Conservation (phyloP, 305 asterid genomes). For the Fraxinus angustifolia region DNA sequence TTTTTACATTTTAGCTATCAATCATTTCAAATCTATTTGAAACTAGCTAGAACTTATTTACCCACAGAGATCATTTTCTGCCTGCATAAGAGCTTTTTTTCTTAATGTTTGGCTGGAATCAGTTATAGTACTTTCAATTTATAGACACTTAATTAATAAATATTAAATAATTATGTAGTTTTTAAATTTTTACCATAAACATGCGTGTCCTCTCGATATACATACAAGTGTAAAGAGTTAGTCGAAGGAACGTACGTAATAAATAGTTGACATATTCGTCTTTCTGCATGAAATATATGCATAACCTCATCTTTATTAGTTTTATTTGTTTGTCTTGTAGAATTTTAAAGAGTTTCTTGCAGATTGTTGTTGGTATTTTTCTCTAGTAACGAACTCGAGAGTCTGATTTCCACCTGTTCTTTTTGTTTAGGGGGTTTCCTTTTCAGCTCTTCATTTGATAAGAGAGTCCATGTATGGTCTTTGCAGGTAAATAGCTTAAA, state of each 20-base stretch:
- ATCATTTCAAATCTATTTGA: background rate
- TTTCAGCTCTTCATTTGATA: conserved; percentile 92
- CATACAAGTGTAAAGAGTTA: background rate
- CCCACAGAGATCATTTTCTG: background rate
- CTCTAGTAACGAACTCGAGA: background rate
- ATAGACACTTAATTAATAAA: background rate
- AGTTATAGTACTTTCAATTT: background rate
- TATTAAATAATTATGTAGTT: background rate
- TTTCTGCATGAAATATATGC: background rate
- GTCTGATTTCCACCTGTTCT: conserved; percentile 14
- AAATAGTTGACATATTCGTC: background rate
- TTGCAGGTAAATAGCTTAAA: conserved; percentile 53
- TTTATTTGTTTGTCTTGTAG: background rate
- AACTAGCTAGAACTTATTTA: background rate
- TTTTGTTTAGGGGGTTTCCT: conserved; percentile 66
- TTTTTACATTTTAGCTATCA: background rate
- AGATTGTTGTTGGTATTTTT: conserved; percentile 6
- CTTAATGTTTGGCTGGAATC: background rate
- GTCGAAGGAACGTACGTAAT: background rate
- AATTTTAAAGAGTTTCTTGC: background rate
- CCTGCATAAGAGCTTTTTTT: background rate
- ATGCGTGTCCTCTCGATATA: background rate
- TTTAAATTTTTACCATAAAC: background rate
- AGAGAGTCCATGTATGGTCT: conserved; percentile 77
- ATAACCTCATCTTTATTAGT: background rate